These are phyloP conservation scores for Pulveroboletus ravenelii DNA, from an alignment of 768 basidiomycete species.

Conservation along the genomic window DNA sequence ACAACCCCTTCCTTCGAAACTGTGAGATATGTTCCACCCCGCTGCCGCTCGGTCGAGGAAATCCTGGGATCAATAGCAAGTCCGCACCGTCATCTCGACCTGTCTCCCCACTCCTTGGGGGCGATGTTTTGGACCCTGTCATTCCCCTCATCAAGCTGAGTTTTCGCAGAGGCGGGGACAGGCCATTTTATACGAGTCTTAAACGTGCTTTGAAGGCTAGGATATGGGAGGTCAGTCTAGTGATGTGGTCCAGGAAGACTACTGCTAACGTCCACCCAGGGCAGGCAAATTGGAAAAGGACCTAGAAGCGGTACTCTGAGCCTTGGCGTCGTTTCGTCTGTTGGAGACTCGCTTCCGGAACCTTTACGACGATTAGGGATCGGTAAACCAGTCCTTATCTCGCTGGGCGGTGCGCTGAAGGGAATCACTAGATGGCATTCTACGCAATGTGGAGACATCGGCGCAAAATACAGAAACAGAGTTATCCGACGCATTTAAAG, in stretches of 20 bases:
- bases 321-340: conserved; percentile 16
- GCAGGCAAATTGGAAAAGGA: conserved; percentile 27
- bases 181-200: conserved; percentile 71
- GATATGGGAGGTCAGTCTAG: conserved; percentile 62
- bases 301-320: conserved; percentile 20
- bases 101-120: conserved; percentile 40
- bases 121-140: conserved; percentile 24
- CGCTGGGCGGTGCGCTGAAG: conserved; percentile 3
- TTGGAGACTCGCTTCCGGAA: conserved; percentile 12
- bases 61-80: conserved; percentile 34
- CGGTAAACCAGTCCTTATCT: conserved; percentile 15
- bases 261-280: conserved; percentile 15
- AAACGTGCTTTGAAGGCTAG: conserved; percentile 66
- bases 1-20: conserved; percentile 61
- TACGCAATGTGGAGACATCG: conserved; percentile 68
- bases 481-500: conserved; percentile 74
- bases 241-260: neutral
- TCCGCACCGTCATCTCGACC: conserved; percentile 68
- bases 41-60: conserved; percentile 38
- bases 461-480: conserved; percentile 58
- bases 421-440: conserved; percentile 64
- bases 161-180: conserved; percentile 89
- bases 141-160: conserved; percentile 71
- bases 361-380: conserved; percentile 25
- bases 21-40: conserved; percentile 88